These are phyloP conservation scores for Cylindrodendrum hubeiense DNA, from an alignment of 2,329 filamentous ascomycete species.

Conservation along the genomic window DNA sequence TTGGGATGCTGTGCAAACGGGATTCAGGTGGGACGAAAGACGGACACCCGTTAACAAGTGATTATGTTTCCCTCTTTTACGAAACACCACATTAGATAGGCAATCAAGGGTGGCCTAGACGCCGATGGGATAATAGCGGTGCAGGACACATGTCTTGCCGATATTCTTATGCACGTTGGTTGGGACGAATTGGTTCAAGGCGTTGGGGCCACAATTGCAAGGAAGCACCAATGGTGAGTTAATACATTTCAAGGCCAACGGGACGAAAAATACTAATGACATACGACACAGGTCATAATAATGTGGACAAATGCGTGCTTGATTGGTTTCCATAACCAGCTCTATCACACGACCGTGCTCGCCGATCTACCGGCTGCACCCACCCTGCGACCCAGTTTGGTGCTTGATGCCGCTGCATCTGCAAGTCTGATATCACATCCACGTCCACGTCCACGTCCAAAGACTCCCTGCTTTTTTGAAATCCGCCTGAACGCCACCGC, in stretches of 20 bases:
- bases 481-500: constrained; percentile 44
- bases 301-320: constrained; percentile 14
- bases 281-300: not conserved
- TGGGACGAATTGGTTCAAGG: not conserved
- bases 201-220: not conserved
- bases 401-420: not conserved
- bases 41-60: not conserved
- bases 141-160: not conserved
- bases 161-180: not conserved
- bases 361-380: not conserved
- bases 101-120: not conserved
- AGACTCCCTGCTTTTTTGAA: constrained; percentile 34
- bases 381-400: not conserved
- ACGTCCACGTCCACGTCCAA: constrained; percentile 35
- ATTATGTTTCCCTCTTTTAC: not conserved
- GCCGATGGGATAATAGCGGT: not conserved
- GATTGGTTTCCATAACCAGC: constrained; percentile 10
- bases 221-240: not conserved
- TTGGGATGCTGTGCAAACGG: no score
- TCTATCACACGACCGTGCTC: constrained; percentile 11
- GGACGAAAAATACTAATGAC: not conserved
- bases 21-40: not conserved
- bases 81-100: not conserved
- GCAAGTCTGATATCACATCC: constrained; percentile 35
- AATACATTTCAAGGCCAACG: not conserved